Conservation (phyloP, 108 stramenopile species). For the Epithemia pelagica region DNA sequence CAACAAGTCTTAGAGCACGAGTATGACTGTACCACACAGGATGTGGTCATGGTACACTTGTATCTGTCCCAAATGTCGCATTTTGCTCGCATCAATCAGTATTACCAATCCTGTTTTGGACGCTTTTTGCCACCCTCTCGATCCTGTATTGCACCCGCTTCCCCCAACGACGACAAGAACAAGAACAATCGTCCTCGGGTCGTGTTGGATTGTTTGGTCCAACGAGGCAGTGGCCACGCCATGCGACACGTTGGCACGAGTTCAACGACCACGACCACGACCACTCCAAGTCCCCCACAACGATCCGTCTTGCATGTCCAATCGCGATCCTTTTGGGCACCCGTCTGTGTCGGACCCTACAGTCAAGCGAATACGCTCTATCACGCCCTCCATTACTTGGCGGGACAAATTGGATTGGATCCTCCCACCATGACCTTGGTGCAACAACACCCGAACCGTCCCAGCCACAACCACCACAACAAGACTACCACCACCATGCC, state of each 20-base stretch:
- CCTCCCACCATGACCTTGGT: slow-evolving; percentile 81
- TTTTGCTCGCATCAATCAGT: slow-evolving; percentile 82
- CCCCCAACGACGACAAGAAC: background rate
- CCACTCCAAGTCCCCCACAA: background rate
- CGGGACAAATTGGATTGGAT: slow-evolving; percentile 91
- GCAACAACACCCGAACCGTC: background rate
- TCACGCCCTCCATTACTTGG: slow-evolving; percentile 72
- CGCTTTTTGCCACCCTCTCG: slow-evolving; percentile 69
- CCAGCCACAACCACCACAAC: background rate
- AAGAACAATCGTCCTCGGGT: slow-evolving; percentile 67
- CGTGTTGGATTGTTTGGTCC: slow-evolving; percentile 73
- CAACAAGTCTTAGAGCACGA: slow-evolving; percentile 25
- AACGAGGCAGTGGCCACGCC: slow-evolving; percentile 63
- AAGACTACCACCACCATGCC: background rate
- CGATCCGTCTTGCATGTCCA: slow-evolving; percentile 87
- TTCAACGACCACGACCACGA: background rate
- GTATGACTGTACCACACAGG: slow-evolving; percentile 42
- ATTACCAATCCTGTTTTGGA: slow-evolving; percentile 82
- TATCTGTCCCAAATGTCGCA: slow-evolving; percentile 87
- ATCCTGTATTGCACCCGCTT: slow-evolving; percentile 75
- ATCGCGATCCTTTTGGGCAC: slow-evolving; percentile 93
- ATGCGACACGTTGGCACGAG: slow-evolving; percentile 28
- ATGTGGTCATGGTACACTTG: slow-evolving; percentile 90
- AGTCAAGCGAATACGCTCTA: slow-evolving; percentile 88
- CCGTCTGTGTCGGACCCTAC: slow-evolving; percentile 98